Percentiles rank a stretch among this genome's conserved stretches.
These are phyloP conservation scores for Podosphaera fusca DNA, from an alignment of 2,329 filamentous ascomycete genomes.

Conservation along the genomic window DNA sequence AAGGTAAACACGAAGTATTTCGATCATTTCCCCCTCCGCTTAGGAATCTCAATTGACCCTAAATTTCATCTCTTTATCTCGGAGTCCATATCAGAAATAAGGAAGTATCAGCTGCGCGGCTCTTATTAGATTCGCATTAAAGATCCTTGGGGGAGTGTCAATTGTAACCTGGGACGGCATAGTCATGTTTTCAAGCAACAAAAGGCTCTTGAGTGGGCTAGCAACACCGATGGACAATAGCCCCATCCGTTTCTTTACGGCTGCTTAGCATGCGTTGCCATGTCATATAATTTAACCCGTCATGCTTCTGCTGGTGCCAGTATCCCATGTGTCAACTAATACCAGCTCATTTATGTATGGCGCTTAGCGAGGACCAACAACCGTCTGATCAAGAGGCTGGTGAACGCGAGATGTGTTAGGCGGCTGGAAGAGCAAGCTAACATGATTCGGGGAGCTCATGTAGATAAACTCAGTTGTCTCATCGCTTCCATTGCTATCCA, in stretches of 20 bases:
- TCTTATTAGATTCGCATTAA: background rate
- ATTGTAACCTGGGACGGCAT: background rate
- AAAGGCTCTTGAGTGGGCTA: background rate
- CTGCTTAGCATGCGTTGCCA: background rate
- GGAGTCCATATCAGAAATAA: background rate
- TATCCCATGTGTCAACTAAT: background rate
- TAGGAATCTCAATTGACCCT: no score
- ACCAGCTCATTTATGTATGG: slow-evolving; percentile 5
- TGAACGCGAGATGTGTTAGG: slow-evolving; percentile 11
- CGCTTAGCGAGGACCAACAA: slow-evolving; percentile 10
- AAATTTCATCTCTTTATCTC: no score
- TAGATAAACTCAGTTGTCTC: background rate
- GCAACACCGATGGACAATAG: background rate
- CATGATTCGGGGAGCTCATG: background rate
- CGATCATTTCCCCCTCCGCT: no score
- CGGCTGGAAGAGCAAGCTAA: slow-evolving; percentile 2
- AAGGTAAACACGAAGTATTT: no score
- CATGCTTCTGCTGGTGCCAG: background rate
- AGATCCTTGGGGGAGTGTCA: background rate
- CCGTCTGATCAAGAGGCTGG: slow-evolving; percentile 11
- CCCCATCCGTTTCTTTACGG: background rate
- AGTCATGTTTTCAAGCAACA: background rate
- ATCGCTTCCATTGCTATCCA: slow-evolving; percentile 1
- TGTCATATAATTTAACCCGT: background rate
- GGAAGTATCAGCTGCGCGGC: background rate